Evolutionary conservation across 306 rosid genomes (phyloP), one percentile per base, ranked within the genome.

Genomic region (Cicer chorassanicum): DNA sequence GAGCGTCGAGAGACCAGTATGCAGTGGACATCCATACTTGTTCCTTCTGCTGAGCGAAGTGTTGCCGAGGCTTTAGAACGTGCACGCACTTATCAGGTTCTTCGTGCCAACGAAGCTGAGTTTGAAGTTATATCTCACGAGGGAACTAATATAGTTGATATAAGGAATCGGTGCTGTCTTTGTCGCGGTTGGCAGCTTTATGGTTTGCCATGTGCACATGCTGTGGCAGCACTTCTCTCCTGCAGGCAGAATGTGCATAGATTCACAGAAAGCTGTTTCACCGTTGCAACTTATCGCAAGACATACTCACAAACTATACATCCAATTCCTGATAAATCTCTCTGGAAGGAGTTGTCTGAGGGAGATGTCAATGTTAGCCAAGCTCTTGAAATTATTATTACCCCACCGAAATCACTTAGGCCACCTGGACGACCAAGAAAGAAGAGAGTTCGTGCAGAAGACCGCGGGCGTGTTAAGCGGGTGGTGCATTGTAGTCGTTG

Each of bases 401-500:
- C 85, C 75, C 97, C 97, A 0, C 97, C 97, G 0, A 91, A 91
- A 69, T 91, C 96, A 8, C 97, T 91, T 8, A 80, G 96, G 14
- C 93, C 97, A 3, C 96, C 97, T 0, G 96, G 97, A 21, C 80
- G 96, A 9, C 96, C 97, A 1, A 85, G 97, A 78, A 91, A 91
- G 89, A 91, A 89, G 65, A 81, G 96, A 49, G 95, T 89, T 42
- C 85, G 97, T 42, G 96, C 96, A 0, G 97, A 91, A 80, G 97
- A 91, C 46, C 92, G 97, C 3, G 96, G 93, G 19, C 95, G 96
- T 6, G 90, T 84, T 55, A 91, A 89, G 80, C 82, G 97, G n/a
- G 91, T 89, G 29, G 97, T 91, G 87, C 97, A 89, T 73, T 91
- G 97, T 73, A 91, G 97, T 74, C 95, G 96, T 24, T 91, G 97